phyloP scores from a whole-genome alignment of 345 rosid genomes.

The Orychophragmus violaceus region DNA sequence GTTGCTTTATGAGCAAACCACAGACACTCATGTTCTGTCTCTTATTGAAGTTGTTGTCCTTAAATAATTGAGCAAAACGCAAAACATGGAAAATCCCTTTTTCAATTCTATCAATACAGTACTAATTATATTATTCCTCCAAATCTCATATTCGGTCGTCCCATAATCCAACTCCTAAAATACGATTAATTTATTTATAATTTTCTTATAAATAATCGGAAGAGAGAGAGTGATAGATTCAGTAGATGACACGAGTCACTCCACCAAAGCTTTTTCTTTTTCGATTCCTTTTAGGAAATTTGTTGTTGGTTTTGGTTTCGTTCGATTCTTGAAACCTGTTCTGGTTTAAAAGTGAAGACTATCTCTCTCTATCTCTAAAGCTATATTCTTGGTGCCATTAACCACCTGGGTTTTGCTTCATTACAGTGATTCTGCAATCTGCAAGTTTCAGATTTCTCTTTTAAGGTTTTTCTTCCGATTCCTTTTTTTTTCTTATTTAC shows the following conservation, averaged over 20 bases:
- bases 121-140: background rate
- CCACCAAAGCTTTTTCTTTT: constrained; percentile 5
- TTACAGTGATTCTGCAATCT: constrained; percentile 6
- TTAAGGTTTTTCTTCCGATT: constrained; percentile 2
- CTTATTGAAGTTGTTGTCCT: constrained; percentile 21
- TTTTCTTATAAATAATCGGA: background rate
- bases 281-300: background rate
- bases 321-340: constrained; percentile 8
- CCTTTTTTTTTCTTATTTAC: background rate
- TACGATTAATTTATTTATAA: background rate
- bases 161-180: constrained; percentile 14
- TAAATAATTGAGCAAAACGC: constrained; percentile 20
- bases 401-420: constrained; percentile 17
- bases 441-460: constrained; percentile 15
- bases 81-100: constrained; percentile 14
- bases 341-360: background rate
- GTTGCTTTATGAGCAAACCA: constrained; percentile 25
- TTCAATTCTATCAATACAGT: background rate
- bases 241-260: constrained; percentile 26
- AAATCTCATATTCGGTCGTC: constrained; percentile 5
- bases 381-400: background rate
- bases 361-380: background rate
- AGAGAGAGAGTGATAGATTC: background rate
- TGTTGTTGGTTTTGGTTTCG: constrained; percentile 30
- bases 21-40: constrained; percentile 21